These are phyloP conservation scores for Alloascoidea hylecoeti DNA, from an alignment of 805 yeast genomes.

Conservation along the genomic window DNA sequence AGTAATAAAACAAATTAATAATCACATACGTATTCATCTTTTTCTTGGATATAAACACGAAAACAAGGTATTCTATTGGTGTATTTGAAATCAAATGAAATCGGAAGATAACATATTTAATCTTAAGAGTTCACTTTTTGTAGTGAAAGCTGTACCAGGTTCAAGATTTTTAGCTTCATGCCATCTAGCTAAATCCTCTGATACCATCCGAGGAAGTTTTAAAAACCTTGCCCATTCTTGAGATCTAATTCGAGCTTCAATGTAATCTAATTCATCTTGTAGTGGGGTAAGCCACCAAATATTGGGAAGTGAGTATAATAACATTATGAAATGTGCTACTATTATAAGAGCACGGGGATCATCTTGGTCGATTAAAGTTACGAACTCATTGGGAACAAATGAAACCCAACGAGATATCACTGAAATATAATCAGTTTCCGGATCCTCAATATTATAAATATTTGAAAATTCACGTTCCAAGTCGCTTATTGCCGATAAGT, in stretches of 20 bases:
- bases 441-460: not conserved
- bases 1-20: too few relatives aligned
- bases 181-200: not conserved
- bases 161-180: not conserved
- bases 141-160: conserved; percentile 1
- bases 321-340: not conserved
- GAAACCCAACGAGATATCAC: not conserved
- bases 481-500: not conserved
- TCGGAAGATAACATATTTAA: too few relatives aligned
- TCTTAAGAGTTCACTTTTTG: too few relatives aligned
- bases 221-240: not conserved
- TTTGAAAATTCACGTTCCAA: not conserved
- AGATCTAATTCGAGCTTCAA: not conserved
- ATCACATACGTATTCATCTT: too few relatives aligned
- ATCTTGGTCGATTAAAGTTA: not conserved
- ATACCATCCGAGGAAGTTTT: not conserved
- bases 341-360: not conserved
- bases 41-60: too few relatives aligned
- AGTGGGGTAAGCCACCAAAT: conserved; percentile 1
- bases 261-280: not conserved
- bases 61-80: too few relatives aligned
- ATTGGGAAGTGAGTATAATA: not conserved
- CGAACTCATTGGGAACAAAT: not conserved
- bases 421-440: not conserved
- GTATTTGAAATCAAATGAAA: too few relatives aligned